Conservation (phyloP, 257 asterid genomes). For the Nicotiana obtusifolia region DNA sequence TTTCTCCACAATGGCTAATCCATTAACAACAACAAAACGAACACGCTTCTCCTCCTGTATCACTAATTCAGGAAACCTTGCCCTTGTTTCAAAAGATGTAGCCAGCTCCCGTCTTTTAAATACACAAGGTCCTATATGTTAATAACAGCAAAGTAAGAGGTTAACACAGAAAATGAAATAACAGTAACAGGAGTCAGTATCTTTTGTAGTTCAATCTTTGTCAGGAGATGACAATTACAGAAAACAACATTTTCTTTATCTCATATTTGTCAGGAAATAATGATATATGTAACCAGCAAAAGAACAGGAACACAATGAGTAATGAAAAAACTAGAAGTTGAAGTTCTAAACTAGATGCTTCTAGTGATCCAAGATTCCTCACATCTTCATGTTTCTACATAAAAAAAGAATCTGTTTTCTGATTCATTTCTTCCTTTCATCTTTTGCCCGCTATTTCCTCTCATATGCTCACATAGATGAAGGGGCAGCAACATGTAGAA, state of each 20-base stretch:
- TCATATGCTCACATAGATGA: not conserved
- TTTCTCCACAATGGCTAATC: slow-evolving; percentile 74
- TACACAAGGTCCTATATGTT: slow-evolving; percentile 49
- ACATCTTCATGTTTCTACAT: not conserved
- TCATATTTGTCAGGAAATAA: not conserved
- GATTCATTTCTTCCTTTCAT: not conserved
- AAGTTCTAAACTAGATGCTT: slow-evolving; percentile 3
- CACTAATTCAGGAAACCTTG: slow-evolving; percentile 93
- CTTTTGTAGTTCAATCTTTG: not conserved
- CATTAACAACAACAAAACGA: slow-evolving; percentile 96
- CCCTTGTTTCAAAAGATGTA: slow-evolving; percentile 89
- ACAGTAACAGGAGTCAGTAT: not conserved
- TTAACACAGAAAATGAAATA: not conserved
- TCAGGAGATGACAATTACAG: not conserved
- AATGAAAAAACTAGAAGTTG: not conserved
- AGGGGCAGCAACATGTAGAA: not conserved
- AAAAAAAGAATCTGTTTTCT: not conserved
- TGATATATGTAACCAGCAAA: not conserved
- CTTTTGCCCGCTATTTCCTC: not conserved
- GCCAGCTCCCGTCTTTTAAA: slow-evolving; percentile 94
- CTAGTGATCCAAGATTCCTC: not conserved
- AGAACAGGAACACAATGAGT: not conserved
- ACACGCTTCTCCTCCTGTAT: slow-evolving; percentile 97
- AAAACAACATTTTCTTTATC: not conserved
- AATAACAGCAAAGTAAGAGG: slow-evolving; percentile 6